Evolutionary conservation across 306 rosid genomes (phyloP), one percentile per base, ranked within the genome.

Genomic region (Malus sylvestris): DNA sequence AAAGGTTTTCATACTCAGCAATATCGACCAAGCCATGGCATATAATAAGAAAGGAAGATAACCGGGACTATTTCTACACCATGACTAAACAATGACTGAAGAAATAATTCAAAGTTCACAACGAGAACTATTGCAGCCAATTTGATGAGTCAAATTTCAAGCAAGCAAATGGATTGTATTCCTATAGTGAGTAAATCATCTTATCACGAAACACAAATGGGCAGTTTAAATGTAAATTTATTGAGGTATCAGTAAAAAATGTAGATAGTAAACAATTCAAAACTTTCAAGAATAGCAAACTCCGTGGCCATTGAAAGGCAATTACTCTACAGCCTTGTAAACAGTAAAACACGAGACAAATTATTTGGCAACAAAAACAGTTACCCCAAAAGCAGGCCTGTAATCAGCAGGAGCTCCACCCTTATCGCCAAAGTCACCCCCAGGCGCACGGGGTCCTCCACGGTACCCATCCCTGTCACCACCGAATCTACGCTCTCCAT

Each of bases 371-470:
- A 29, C 27, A 49, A 32, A 64, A 65, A 68, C 25, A 52, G 8
- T 68, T 80, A 86, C 89, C 81, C 89, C 87, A 0, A 86, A 86
- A 8, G 81, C 72, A 72, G 87, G 89, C 63, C 81, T 83, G 83
- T 83, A 86, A 46, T 86, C 87, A 75, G 85, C 87, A 33, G 87
- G 89, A 29, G 89, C 89, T 67, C 89, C 89, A 53, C 83, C 75
- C 77, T 86, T 86, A 14, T 76, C 89, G 29, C 89, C 87, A 72
- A 71, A 83, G 66, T 86, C 89, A 74, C 89, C 89, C 25, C 80
- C 87, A 16, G 89, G 76, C 6, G 73, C 89, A 2, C 87, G 87
- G 44, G 89, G 87, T 66, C 89, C 87, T 2, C 83, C 85, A 68
- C 89, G 85, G 83, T 83, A 86, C 40, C 89, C 89, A 55, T 81